Evolutionary conservation across 306 rosid species (phyloP), one percentile per base, ranked within the genome.

Genomic region (Phaseolus lunatus): DNA sequence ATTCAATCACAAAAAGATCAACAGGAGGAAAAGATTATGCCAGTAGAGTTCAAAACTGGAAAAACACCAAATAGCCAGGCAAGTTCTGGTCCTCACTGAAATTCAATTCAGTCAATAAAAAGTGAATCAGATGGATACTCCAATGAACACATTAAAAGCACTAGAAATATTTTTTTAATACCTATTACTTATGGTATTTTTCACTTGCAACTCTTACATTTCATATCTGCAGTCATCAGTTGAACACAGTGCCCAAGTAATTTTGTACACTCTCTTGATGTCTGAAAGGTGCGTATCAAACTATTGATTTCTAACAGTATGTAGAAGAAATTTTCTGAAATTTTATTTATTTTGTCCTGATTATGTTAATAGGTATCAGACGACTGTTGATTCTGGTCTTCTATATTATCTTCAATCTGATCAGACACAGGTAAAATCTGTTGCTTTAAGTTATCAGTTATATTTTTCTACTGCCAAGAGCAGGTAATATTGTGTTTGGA

Each of bases 231-330:
- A 94, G 98, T 87, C 90, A 75, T 89, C 88, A 39, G 75, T 80
- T 82, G 98, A 94, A 83, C 98, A 94, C 68, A 58, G 78, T 49
- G 98, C 98, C 78, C 98, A 94, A 90, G 97, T 94, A 53, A 89
- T 92, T 75, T 79, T 94, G 22, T 94, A 92, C 81, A 90, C 98
- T 45, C 88, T 94, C 72, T 84, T 94, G 70, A 90, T 94, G 98
- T 94, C 97, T 11, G 98, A 92, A 84, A 89, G 98, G 98, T 94
- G 50, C 82, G 29, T 52, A 59, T 41, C 82, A 24, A 58, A 59
- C 20, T 41, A 18, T 75, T 70, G 43, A 43, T 61, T 73, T 63
- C 71, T 61, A 20, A 65, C 33, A 53, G 45, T 47, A 23, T 48
- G 67, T 44, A 47, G 44, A 70, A 24, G 35, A 9, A 33, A 7